Conservation (phyloP, 2,329 filamentous ascomycete species). For the Alternaria triticimaculans region DNA sequence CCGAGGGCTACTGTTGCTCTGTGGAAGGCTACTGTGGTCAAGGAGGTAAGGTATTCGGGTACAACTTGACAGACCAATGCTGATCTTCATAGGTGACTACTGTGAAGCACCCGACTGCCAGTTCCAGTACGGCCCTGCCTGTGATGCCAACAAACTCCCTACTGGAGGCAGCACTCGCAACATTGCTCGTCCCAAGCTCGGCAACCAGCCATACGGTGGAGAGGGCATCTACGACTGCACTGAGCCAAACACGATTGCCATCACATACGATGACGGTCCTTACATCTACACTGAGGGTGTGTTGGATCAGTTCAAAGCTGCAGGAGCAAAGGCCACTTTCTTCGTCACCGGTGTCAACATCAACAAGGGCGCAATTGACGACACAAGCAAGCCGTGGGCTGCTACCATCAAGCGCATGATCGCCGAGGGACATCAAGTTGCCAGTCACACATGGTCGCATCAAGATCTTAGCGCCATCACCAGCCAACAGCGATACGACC, state of each 20-base stretch:
- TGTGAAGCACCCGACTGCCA: conserved; percentile 67
- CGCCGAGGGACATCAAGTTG: conserved; percentile 65
- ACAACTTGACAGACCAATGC: background rate
- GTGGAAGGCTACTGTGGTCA: conserved; percentile 25
- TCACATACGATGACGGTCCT: conserved; percentile 73
- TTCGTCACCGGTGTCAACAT: conserved; percentile 67
- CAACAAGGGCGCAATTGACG: conserved; percentile 61
- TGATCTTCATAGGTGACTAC: conserved; percentile 49
- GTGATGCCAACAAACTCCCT: conserved; percentile 64
- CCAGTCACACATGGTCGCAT: conserved; percentile 64
- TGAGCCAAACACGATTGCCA: conserved; percentile 63
- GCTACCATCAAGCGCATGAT: conserved; percentile 62
- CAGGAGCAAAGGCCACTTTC: conserved; percentile 71
- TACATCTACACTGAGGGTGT: conserved; percentile 66
- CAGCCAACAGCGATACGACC: conserved; percentile 53
- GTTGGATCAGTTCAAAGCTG: conserved; percentile 62
- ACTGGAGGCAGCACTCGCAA: conserved; percentile 61
- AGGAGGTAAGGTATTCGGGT: conserved; percentile 31
- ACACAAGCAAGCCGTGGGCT: conserved; percentile 54
- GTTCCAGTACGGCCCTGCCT: conserved; percentile 64
- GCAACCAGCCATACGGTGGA: conserved; percentile 63
- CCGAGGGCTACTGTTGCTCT: conserved; percentile 45
- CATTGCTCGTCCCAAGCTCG: conserved; percentile 60
- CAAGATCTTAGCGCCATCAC: conserved; percentile 56
- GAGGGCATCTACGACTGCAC: conserved; percentile 62